phyloP scores from a whole-genome alignment of 148 eudicot genomes.

The Talinum fruticosum region DNA sequence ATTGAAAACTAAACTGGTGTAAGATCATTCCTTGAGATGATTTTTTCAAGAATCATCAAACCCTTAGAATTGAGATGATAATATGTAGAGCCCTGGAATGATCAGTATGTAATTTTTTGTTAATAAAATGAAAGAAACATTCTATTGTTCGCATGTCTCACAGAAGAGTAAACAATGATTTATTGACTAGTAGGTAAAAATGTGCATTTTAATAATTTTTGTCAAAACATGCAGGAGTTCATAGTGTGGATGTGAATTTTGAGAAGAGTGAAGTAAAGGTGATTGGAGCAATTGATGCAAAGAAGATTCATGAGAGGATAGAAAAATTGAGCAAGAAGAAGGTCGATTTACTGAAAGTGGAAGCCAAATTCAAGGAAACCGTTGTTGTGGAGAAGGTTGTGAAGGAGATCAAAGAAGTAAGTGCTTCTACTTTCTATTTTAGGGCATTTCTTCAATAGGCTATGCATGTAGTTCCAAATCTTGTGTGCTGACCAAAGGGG shows the following conservation, averaged over 20 bases:
- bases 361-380: slow-evolving; percentile 38
- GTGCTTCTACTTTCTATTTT: slow-evolving; percentile 6
- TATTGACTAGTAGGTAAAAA: neutral
- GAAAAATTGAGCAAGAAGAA: slow-evolving; percentile 57
- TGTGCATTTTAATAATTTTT: neutral
- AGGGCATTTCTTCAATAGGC: neutral
- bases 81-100: neutral
- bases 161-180: neutral
- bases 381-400: slow-evolving; percentile 35
- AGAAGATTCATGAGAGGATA: slow-evolving; percentile 54
- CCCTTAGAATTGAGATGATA: neutral
- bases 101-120: neutral
- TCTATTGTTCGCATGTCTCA: neutral
- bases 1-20: neutral
- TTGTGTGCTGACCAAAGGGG: neutral
- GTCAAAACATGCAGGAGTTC: slow-evolving; percentile 47
- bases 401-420: slow-evolving; percentile 44
- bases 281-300: slow-evolving; percentile 56
- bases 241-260: slow-evolving; percentile 43
- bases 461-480: neutral
- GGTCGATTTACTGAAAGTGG: slow-evolving; percentile 48
- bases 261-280: slow-evolving; percentile 58
- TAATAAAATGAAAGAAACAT: neutral
- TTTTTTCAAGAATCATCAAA: neutral
- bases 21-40: neutral